Conservation (phyloP, 331 rosid genomes). For the Malus hybrid region DNA sequence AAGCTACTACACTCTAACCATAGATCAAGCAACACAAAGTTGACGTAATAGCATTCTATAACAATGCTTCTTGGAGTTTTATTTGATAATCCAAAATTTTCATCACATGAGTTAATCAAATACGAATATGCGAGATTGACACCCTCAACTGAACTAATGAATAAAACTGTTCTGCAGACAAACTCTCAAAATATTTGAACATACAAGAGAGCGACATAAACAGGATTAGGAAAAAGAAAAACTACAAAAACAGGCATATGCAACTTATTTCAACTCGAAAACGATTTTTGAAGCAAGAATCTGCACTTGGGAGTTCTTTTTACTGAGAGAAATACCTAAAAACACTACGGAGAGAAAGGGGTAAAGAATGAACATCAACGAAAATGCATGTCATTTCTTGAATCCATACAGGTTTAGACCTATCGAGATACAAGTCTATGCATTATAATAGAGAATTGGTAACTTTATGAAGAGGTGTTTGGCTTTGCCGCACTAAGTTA, state of each 20-base stretch:
- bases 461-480: too few relatives aligned
- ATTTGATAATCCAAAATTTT: slow-evolving; percentile 53
- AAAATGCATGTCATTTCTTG: not conserved
- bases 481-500: too few relatives aligned
- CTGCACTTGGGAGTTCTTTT: too few relatives aligned
- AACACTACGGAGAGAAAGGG: not conserved
- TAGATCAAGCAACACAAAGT: not conserved
- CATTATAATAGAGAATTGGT: not conserved
- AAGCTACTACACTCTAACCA: not conserved
- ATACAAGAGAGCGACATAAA: not conserved
- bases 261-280: slow-evolving; percentile 62
- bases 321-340: too few relatives aligned
- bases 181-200: not conserved
- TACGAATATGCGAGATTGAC: slow-evolving; percentile 51
- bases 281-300: slow-evolving; percentile 11
- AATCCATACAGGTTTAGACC: not conserved
- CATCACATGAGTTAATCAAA: slow-evolving; percentile 42
- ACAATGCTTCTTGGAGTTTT: slow-evolving; percentile 59
- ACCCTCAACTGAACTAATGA: not conserved
- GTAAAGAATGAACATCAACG: not conserved
- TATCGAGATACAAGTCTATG: not conserved
- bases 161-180: slow-evolving; percentile 36
- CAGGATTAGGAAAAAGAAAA: slow-evolving; percentile 5
- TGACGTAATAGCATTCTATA: not conserved
- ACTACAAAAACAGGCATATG: slow-evolving; percentile 40